Base-by-base conservation (phyloP, 1,284 basidiomycete species). In the Testicularia cyperi region DNA sequence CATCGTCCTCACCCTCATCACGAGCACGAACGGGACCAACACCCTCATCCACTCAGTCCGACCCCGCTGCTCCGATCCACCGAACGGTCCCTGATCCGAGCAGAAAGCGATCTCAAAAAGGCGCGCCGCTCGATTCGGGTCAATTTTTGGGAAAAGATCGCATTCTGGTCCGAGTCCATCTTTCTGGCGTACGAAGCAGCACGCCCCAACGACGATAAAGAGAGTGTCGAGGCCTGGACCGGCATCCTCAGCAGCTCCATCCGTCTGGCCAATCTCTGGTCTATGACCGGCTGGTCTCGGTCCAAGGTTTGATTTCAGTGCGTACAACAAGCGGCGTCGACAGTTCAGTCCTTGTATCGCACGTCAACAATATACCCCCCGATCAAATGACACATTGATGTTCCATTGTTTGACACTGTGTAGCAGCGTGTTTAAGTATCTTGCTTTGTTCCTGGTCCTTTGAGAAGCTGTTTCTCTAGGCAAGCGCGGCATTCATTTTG, bases 111-210 rank as follows among this genome's bases (percentile, higher is more conserved):
- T 18, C 39, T 63, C 0, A 27, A 32, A 14, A 38, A 32, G 4
- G 40, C 49, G 1, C 37, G 53, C 2, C 44, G 44, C 5, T 16
- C 22, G 4, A 10, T 56, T 21, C 29, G 47, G 15, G 29, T 42
- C 41, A 57, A 47, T 13, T 49, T 45, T 10, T 52, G 48, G 48
- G 38, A 53, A 13, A 44, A 42, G n/a, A 8, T 63, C 22, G 60
- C 60, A 13, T 42, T 57, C 23, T 46, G 30, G 15, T 44, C 57
- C 31, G 65, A 70, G 32, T 12, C 29, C 36, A 30, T 49, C 33
- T 70, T 70, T 24, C 39, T 61, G 9, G 27, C 44, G 0, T 61
- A 53, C 44, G 68, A 70, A 48, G 60, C 68, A 6, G 47, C 44
- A 1, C 32, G 37, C 15, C 65, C 68, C 0, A 39, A 49, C 15